Evolutionary conservation across 2,329 filamentous ascomycete genomes (phyloP), one percentile per base, ranked within the genome.

Genomic region (Niveomyces coronatus): DNA sequence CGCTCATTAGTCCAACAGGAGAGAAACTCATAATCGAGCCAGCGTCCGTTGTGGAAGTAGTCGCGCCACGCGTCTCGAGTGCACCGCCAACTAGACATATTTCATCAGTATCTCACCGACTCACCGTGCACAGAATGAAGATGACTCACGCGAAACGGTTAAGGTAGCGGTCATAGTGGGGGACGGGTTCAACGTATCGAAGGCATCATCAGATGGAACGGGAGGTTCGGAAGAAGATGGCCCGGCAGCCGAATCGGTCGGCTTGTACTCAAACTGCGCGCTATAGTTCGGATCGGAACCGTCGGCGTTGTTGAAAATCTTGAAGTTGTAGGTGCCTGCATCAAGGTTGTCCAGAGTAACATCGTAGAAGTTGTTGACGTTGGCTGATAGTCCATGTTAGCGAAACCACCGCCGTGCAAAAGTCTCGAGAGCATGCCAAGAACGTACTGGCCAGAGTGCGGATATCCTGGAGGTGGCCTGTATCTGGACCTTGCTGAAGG

Each of bases 241-340:
- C 4, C 17, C 23, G 28, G 22, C 27, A 18, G 28, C 11, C 11
- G 31, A 33, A n/a, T 15, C 24, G 27, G 27, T 39, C 16, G 31
- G n/a, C 28, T 48, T 11, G 49, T 53, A 56, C 9, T 22, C 2
- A 44, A 59, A 62, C 47, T 55, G 51, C 3, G 15, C 7, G 47
- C 51, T 54, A 50, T 55, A 62, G 55, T 62, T 62, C 45, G 26
- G 9, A 10, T 51, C 41, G 19, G 35, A 34, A 28, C 44, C 45
- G 35, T 44, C 34, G 11, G 43, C 36, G 44, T 54, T 53, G 47
- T 54, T 45, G 28, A 35, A 44, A 46, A 61, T 60, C 47, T 53
- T 52, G 49, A 61, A 57, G 49, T 47, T 50, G 52, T 62, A 62
- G 31, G 41, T 44, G 44, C 50, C 59, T 16, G 53, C 45, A 36